Evolutionary conservation across 805 yeast species (phyloP), one percentile per base, ranked within the genome.

Genomic region (Torulaspora maleeae): DNA sequence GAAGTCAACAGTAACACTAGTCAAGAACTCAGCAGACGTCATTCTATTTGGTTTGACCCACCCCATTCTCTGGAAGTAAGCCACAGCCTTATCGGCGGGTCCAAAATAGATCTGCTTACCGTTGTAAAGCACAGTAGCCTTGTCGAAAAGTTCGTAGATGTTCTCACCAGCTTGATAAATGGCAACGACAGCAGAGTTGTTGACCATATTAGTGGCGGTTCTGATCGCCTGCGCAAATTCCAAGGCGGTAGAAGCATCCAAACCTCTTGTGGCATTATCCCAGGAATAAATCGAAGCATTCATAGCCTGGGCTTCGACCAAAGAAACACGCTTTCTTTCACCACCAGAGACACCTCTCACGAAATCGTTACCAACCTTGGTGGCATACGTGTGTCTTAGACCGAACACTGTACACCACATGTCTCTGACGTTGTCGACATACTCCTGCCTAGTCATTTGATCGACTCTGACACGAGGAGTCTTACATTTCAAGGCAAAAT

Each of bases 291-390:
- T 68, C 5, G 77, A 67, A 7, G 77, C 80, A 43, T 76, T 70
- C 57, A 75, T 68, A 27, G 76, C 72, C 55, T 77, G 72, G 2
- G 78, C 83, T 63, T 81, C 86, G 3, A 82, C 86, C 54, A 81
- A 75, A 3, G 85, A 79, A 19, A 80, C 85, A 68, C 86, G 77
- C 66, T 81, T 81, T 55, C 86, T 69, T 67, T 81, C 84, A 66
- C 86, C 86, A 58, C 86, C 86, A 28, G 85, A 79, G 37, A 81
- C 79, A 64, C 86, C 86, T 63, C 85, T 72, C 13, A 81, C 78
- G 45, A 75, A 77, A 60, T 81, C 86, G 56, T 79, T 77, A 60
- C 86, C 86, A 42, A 81, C 86, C 40, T 78, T 71, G 16, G 87
- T 81, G 50, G 78, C 70, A 49, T 75, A 72, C 10, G 83, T 79